phyloP scores from a whole-genome alignment of 139 green algal genomes.

The Parachlorella kessleri region DNA sequence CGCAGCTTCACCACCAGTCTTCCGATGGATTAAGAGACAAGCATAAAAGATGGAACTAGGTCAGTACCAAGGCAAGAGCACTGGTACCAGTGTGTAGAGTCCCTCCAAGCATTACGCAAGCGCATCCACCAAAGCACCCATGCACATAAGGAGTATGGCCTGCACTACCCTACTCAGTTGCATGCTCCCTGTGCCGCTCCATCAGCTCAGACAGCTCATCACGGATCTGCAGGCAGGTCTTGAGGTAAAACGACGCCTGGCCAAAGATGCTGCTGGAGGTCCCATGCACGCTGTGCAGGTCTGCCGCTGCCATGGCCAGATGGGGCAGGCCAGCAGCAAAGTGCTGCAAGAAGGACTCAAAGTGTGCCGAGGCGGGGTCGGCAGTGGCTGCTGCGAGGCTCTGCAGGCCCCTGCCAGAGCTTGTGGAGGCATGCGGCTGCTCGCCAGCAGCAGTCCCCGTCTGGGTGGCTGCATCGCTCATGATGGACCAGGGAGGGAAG shows the following conservation, averaged over 20 bases:
- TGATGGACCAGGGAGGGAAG: background rate
- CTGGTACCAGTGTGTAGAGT: no score
- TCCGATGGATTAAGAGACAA: no score
- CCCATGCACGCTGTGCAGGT: slow-evolving; percentile 12
- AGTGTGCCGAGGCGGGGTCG: background rate
- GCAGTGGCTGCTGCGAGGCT: background rate
- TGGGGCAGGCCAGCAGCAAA: slow-evolving; percentile 22
- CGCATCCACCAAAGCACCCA: no score
- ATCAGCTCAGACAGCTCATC: background rate
- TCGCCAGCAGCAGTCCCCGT: background rate
- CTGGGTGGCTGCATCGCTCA: background rate
- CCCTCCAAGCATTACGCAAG: no score
- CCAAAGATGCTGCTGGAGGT: background rate
- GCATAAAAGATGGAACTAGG: no score
- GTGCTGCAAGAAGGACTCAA: slow-evolving; percentile 31
- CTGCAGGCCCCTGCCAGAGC: background rate
- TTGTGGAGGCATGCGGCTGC: no score
- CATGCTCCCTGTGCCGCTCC: background rate
- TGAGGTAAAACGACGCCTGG: background rate
- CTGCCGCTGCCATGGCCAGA: slow-evolving; percentile 24
- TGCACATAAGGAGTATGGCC: no score
- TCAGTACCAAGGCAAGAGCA: no score
- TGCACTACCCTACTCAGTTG: no score
- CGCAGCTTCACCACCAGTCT: no score
- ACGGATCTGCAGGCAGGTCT: background rate